Evolutionary conservation across 768 basidiomycete genomes (phyloP).

Genomic region (Boletus tylopilopsis): DNA sequence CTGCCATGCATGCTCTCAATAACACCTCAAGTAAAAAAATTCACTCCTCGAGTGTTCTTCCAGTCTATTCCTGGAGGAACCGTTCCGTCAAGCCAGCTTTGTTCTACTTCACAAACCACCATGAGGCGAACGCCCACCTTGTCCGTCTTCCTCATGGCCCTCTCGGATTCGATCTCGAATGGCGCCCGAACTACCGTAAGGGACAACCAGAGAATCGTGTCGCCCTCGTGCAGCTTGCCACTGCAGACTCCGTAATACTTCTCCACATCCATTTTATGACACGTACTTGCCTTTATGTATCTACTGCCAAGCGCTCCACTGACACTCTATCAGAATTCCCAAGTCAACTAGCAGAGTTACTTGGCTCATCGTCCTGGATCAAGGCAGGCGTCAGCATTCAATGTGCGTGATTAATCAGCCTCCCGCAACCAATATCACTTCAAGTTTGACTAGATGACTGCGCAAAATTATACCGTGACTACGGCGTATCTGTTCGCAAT

Average conservation of each 20-base stretch:
- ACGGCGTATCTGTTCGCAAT: slow-evolving; percentile 40
- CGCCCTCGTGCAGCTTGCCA: slow-evolving; percentile 72
- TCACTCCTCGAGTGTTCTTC: background rate
- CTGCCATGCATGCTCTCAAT: no score
- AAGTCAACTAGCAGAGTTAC: slow-evolving; percentile 43
- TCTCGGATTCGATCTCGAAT: slow-evolving; percentile 76
- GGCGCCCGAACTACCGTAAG: slow-evolving; percentile 60
- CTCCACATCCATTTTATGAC: slow-evolving; percentile 64
- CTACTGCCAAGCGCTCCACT: background rate
- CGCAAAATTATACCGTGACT: slow-evolving; percentile 54
- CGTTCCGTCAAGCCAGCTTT: slow-evolving; percentile 18
- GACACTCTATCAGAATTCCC: slow-evolving; percentile 46
- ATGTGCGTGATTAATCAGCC: slow-evolving; percentile 35
- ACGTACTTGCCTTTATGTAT: slow-evolving; percentile 22
- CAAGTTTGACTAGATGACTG: slow-evolving; percentile 52
- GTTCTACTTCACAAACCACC: slow-evolving; percentile 34
- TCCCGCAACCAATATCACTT: background rate
- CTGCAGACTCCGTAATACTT: slow-evolving; percentile 49
- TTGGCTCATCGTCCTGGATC: slow-evolving; percentile 48
- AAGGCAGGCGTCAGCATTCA: slow-evolving; percentile 79
- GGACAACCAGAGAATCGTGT: slow-evolving; percentile 60
- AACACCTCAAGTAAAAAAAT: background rate
- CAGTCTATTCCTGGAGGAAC: slow-evolving; percentile 21
- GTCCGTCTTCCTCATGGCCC: slow-evolving; percentile 22
- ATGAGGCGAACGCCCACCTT: slow-evolving; percentile 20